Evolutionary conservation across 2,329 filamentous ascomycete genomes (phyloP).

Genomic region (Fusarium abutilonis): DNA sequence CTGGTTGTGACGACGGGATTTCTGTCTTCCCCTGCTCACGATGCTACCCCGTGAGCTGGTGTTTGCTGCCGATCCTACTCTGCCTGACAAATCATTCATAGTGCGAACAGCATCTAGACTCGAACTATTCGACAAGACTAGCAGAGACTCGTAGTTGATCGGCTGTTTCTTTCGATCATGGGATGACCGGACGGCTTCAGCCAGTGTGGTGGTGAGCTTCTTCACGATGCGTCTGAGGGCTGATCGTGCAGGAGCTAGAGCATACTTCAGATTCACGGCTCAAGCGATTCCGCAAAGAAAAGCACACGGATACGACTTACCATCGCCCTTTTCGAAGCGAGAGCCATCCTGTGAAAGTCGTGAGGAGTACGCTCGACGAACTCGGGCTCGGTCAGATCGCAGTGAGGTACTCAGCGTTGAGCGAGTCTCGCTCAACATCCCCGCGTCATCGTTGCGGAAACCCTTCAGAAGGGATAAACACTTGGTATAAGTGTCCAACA

Average conservation of each 20-base stretch:
- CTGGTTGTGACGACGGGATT: slow-evolving; percentile 21
- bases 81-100: slow-evolving; percentile 59
- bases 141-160: slow-evolving; percentile 59
- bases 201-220: slow-evolving; percentile 55
- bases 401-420: slow-evolving; percentile 50
- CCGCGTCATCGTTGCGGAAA: slow-evolving; percentile 40
- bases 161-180: slow-evolving; percentile 46
- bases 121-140: slow-evolving; percentile 59
- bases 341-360: slow-evolving; percentile 54
- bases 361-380: slow-evolving; percentile 56
- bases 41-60: slow-evolving; percentile 29
- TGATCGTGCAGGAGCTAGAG: slow-evolving; percentile 52
- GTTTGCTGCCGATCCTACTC: slow-evolving; percentile 38
- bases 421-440: slow-evolving; percentile 40
- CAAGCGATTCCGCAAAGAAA: slow-evolving; percentile 15
- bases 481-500: slow-evolving; percentile 60
- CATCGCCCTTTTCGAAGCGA: slow-evolving; percentile 59
- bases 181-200: slow-evolving; percentile 51
- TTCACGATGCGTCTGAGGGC: slow-evolving; percentile 55
- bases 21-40: slow-evolving; percentile 35
- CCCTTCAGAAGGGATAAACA: slow-evolving; percentile 56
- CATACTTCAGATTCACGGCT: slow-evolving; percentile 24
- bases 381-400: slow-evolving; percentile 53
- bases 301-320: slow-evolving; percentile 49
- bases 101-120: slow-evolving; percentile 59